A percentile compares a stretch with the other conserved stretches of the same genome.
phyloP scores from a whole-genome alignment of 2,329 filamentous ascomycete genomes.

The Pseudopyrenochaeta lycopersici region DNA sequence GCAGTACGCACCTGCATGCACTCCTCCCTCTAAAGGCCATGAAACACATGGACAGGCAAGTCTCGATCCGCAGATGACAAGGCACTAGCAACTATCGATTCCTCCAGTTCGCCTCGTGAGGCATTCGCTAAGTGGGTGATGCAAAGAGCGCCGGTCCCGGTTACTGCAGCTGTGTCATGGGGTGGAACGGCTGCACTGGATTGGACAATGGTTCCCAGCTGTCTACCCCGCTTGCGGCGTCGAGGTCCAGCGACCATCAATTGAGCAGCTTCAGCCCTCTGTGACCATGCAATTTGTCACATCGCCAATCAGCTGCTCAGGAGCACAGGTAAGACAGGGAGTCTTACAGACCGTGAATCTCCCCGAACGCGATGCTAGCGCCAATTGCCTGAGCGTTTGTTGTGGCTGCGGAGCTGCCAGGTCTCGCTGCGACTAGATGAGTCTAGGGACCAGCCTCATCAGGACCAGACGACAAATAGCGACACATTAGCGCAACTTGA shows the following conservation, averaged over 20 bases:
- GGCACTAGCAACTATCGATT: background rate
- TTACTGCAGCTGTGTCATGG: background rate
- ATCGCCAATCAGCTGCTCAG: background rate
- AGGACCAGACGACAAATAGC: background rate
- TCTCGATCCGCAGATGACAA: background rate
- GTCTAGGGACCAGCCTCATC: background rate
- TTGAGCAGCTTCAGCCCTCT: background rate
- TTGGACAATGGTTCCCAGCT: background rate
- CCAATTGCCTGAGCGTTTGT: background rate
- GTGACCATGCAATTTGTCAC: background rate
- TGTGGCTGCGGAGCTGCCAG: background rate
- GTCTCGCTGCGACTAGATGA: background rate
- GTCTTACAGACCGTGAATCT: slow-evolving; percentile 1
- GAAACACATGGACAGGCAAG: too few species aligned
- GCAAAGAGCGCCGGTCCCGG: background rate
- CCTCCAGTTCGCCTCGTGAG: background rate
- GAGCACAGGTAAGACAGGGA: background rate
- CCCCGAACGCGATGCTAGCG: background rate
- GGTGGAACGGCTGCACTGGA: background rate
- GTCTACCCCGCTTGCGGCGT: slow-evolving; percentile 1
- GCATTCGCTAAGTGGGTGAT: background rate
- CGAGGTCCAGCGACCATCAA: background rate
- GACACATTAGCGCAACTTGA: background rate
- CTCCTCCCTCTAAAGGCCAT: background rate
- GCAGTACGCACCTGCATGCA: background rate